These are phyloP conservation scores for Epichloe baconii DNA, from an alignment of 2,329 filamentous ascomycete species.

Conservation along the genomic window DNA sequence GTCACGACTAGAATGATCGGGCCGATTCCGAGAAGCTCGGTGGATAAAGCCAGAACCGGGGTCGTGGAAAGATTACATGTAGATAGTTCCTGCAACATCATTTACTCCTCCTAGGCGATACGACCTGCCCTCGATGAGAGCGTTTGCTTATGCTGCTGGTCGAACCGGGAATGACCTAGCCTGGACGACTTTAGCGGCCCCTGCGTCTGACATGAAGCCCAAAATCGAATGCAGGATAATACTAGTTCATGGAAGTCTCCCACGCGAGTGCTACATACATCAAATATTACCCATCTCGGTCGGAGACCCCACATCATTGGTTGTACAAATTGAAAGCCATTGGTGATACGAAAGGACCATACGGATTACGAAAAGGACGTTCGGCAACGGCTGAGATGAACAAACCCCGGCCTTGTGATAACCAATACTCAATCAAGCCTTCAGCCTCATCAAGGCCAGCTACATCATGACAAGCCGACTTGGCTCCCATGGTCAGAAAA, in stretches of 20 bases:
- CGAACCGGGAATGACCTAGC: neutral
- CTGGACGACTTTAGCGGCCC: neutral
- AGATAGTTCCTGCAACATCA: neutral
- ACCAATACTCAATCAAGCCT: neutral
- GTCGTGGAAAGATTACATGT: no score
- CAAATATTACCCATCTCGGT: neutral
- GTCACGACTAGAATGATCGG: neutral
- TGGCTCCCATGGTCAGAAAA: neutral
- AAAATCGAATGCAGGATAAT: neutral
- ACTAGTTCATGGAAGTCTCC: no score
- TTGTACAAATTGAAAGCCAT: neutral
- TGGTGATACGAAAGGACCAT: neutral
- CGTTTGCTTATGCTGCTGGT: neutral
- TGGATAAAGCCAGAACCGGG: neutral
- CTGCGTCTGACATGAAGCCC: neutral
- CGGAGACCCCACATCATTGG: neutral
- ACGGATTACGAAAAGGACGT: no score
- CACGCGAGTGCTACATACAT: neutral
- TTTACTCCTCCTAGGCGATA: neutral
- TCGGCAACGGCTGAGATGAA: neutral
- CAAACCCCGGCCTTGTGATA: neutral
- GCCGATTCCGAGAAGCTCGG: neutral
- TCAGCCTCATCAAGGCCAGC: neutral
- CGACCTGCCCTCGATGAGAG: neutral
- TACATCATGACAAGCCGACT: neutral